Conservation (phyloP, 768 basidiomycete species). For the Tulasnella sp. region DNA sequence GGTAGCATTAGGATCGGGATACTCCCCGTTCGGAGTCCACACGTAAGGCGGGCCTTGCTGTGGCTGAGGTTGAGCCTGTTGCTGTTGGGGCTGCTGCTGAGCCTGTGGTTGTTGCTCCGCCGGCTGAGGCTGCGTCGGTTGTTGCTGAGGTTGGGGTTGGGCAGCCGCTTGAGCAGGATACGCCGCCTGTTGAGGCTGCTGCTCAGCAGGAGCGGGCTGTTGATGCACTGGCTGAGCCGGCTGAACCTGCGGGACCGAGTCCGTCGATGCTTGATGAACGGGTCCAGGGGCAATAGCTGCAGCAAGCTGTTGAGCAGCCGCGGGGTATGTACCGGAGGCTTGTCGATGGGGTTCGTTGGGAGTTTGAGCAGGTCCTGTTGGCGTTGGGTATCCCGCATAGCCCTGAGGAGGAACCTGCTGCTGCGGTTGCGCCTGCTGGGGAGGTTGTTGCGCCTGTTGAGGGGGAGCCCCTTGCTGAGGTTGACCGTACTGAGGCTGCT, state of each 20-base stretch:
- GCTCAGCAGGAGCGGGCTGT: constrained; percentile 27
- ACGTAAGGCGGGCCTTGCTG: constrained; percentile 40
- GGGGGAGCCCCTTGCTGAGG: constrained; percentile 28
- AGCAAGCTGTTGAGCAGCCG: constrained; percentile 30
- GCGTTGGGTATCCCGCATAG: background rate
- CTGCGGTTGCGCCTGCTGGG: constrained; percentile 31
- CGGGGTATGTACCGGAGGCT: constrained; percentile 26
- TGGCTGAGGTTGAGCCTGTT: constrained; percentile 21
- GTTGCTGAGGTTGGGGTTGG: constrained; percentile 31
- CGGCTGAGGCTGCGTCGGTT: background rate
- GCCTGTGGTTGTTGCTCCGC: constrained; percentile 7
- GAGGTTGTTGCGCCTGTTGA: constrained; percentile 28
- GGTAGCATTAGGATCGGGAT: constrained; percentile 72
- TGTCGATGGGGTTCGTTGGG: constrained; percentile 13
- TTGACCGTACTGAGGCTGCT: constrained; percentile 38
- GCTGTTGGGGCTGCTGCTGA: background rate
- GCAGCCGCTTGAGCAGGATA: constrained; percentile 17
- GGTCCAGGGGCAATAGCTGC: constrained; percentile 18
- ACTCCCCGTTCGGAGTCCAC: constrained; percentile 59
- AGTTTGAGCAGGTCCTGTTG: constrained; percentile 14
- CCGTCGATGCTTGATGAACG: constrained; percentile 17
- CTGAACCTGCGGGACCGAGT: constrained; percentile 10
- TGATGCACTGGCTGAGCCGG: constrained; percentile 21
- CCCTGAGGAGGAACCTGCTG: constrained; percentile 22
- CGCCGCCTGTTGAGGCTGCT: constrained; percentile 25